Percentiles rank a stretch among this genome's conserved stretches.
phyloP scores from a whole-genome alignment of 2,329 filamentous ascomycete genomes.

The Trematosphaeria pertusa region DNA sequence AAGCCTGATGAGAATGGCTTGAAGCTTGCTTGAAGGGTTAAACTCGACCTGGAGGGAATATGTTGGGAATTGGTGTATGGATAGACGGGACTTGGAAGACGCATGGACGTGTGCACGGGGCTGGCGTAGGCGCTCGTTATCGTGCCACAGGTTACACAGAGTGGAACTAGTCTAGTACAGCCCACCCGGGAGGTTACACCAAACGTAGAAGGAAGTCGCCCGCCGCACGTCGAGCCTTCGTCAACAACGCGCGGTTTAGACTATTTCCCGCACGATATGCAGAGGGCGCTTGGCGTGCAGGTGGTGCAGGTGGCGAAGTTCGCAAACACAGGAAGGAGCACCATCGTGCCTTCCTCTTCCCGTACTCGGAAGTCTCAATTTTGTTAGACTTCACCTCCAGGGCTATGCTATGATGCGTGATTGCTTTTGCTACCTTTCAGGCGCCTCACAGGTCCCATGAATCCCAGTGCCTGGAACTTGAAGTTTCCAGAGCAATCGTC shows the following conservation, averaged over 20 bases:
- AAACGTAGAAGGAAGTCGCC: too few species aligned
- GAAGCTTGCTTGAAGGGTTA: constrained; percentile 39
- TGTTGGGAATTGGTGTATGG: not conserved
- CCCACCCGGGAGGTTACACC: not conserved
- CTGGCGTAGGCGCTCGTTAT: not conserved
- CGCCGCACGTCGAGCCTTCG: too few species aligned
- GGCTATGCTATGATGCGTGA: too few species aligned
- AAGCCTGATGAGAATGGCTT: constrained; percentile 46
- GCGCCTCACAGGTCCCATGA: too few species aligned
- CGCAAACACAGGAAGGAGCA: not conserved
- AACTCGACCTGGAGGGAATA: too few species aligned
- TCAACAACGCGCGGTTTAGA: not conserved
- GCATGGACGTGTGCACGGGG: too few species aligned
- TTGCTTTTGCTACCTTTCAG: too few species aligned
- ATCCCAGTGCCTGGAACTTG: too few species aligned
- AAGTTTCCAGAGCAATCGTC: too few species aligned
- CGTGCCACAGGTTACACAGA: not conserved
- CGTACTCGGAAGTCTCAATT: too few species aligned
- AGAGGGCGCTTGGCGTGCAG: constrained; percentile 10
- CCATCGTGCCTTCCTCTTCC: not conserved
- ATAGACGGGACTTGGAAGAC: not conserved
- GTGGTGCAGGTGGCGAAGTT: not conserved
- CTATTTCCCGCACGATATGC: constrained; percentile 5
- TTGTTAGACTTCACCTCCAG: too few species aligned
- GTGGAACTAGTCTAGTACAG: too few species aligned